Base-by-base conservation (phyloP, 768 basidiomycete genomes). In the Termitomyces sp. region DNA sequence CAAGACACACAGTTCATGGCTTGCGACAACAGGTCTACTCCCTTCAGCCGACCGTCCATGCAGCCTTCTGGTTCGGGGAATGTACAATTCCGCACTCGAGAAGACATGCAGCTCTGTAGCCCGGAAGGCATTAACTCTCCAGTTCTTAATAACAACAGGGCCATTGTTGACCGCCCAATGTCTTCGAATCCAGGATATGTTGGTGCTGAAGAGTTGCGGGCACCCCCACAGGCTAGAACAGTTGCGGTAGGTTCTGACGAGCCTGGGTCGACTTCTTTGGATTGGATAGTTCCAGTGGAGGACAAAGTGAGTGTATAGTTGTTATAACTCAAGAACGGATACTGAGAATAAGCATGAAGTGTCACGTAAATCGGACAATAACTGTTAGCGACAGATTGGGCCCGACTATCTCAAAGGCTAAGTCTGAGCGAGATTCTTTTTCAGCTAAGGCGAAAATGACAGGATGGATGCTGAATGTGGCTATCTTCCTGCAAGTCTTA, bases 401-500 rank as follows among this genome's bases (percentile, higher is more conserved):
- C 22, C 82, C 83, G 2, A 89, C 85, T 0, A 67, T 88, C 5
- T 61, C 70, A 0, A 66, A 71, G 9, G 87, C 87, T 0, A 62
- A 65, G 5, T 8, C 18, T 0, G 80, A 85, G 62, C 75, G 76
- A 42, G 65, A 69, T 24, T 82, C 76, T 53, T 82, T 75, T 56
- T 71, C 74, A 0, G 45, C 60, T 18, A 81, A 79, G 69, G 84
- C 82, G 59, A 67, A 62, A 61, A 57, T 72, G 56, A 73, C 71
- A 14, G 75, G 72, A 3, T 77, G 61, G 44, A 53, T 68, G 6
- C 64, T 75, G 33, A 77, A 81, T 59, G 59, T 73, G 13, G 85
- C 86, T 1, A 88, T 88, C 28, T 80, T 77, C 8, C 51, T 86
- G 43, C 88, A 89, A 64, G 82, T 90, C 8, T 30, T 86, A 0